phyloP scores from a whole-genome alignment of 78 protist species.

The Isochrysis galbana region DNA sequence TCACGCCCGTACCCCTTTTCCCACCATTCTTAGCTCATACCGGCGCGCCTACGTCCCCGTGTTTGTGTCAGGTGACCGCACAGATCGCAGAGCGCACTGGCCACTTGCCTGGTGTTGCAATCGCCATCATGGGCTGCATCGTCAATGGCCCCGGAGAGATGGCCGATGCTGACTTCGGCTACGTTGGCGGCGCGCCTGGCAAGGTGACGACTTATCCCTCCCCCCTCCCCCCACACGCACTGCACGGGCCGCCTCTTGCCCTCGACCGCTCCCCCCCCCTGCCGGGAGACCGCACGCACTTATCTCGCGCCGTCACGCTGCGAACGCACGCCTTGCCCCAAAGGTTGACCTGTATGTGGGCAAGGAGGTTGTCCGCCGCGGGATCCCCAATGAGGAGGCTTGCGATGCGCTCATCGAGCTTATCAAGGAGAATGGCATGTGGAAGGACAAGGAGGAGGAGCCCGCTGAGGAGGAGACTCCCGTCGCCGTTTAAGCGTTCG shows the following conservation, averaged over 20 bases:
- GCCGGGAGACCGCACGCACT: no score
- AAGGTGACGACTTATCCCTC: no score
- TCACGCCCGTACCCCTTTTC: no score
- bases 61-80: no score
- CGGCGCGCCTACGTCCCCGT: neutral
- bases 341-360: conserved; percentile 60
- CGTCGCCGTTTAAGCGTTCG: no score
- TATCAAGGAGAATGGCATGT: conserved; percentile 45
- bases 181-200: conserved; percentile 61
- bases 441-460: neutral
- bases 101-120: conserved; percentile 42
- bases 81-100: conserved; percentile 45
- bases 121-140: conserved; percentile 61
- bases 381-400: conserved; percentile 20
- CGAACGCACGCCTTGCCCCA: no score
- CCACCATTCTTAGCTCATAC: no score
- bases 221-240: no score
- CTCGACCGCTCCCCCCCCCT: no score
- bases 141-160: conserved; percentile 54
- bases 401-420: conserved; percentile 55
- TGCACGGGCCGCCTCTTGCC: no score
- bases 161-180: conserved; percentile 69
- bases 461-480: neutral
- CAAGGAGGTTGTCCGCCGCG: conserved; percentile 43
- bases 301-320: no score